Evolutionary conservation across 2,329 filamentous ascomycete genomes (phyloP).

Genomic region (Colletotrichum sp.): DNA sequence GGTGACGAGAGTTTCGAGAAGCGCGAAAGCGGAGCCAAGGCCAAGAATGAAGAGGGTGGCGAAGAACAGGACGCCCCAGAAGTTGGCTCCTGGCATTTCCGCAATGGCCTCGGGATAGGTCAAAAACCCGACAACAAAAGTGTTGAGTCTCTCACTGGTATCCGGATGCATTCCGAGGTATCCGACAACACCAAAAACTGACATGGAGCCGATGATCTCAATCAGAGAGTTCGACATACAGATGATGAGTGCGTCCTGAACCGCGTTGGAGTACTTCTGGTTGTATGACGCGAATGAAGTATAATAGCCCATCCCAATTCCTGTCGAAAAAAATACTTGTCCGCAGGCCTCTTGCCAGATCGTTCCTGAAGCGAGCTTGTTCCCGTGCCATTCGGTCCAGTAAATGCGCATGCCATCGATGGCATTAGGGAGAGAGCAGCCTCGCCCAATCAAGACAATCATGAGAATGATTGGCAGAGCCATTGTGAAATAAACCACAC

Average conservation of each 20-base stretch:
- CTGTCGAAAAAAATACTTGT: conserved; percentile 42
- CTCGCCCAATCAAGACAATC: conserved; percentile 54
- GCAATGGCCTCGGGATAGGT: conserved; percentile 57
- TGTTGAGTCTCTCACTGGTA: conserved; percentile 42
- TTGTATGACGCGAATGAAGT: conserved; percentile 62
- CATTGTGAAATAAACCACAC: conserved; percentile 63
- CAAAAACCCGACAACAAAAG: conserved; percentile 59
- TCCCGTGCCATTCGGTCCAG: conserved; percentile 42
- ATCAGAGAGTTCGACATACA: conserved; percentile 57
- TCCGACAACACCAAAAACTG: conserved; percentile 57
- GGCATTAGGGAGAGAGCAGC: conserved; percentile 56
- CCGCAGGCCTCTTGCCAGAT: conserved; percentile 61
- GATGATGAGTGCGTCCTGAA: conserved; percentile 60
- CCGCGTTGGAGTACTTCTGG: conserved; percentile 55
- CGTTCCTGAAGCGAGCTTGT: conserved; percentile 47
- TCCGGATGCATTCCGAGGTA: conserved; percentile 36
- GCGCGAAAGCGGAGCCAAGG: conserved; percentile 57
- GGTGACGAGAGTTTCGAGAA: conserved; percentile 57
- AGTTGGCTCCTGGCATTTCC: conserved; percentile 60
- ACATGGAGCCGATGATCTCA: conserved; percentile 48
- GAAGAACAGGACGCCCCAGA: conserved; percentile 59
- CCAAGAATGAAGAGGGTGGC: conserved; percentile 59
- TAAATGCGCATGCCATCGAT: conserved; percentile 50
- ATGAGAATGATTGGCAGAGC: conserved; percentile 58
- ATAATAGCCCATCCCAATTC: conserved; percentile 51